Evolutionary conservation across 2,329 filamentous ascomycete species (phyloP), one percentile per base, ranked within the genome.

Genomic region (Aspergillus hiratsukae): DNA sequence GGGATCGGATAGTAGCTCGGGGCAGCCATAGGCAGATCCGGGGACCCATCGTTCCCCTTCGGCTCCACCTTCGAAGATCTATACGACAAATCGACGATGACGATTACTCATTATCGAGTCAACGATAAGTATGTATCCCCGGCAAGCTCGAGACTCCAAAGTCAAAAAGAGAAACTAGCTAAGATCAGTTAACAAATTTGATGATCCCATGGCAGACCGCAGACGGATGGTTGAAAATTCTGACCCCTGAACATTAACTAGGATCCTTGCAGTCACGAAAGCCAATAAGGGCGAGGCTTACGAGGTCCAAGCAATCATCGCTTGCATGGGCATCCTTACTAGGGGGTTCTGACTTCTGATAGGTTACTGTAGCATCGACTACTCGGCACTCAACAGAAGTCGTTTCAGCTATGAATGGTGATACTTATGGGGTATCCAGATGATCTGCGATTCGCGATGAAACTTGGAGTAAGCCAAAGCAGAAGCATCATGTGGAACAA

Each of bases 1-100:
- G 40, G 54, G 43, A 52, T 41, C 48, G 46, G 48, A 51, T 31
- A 49, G 10, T 43, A 54, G 27, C 27, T 35, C 48, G 48, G 53
- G 52, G 49, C 51, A 48, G 19, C 54, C 45, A 66, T 66, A 67
- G 60, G 64, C 51, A 61, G 61, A 62, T 60, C 54, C 55, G 57
- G 28, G 49, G 60, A 59, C 60, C 61, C 61, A 56, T 60, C 56
- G 62, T 63, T 64, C 60, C 56, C 54, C 49, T 51, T 55, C 14
- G 35, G 8, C 57, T 49, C 58, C 58, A 61, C 54, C 23, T 25
- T 28, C 21, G 43, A 27, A 27, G 61, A 51, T 56, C 61, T 54
- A 55, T 56, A 25, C n/a, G 46, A 43, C 41, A 54, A 45, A 45
- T 45, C n/a, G 41, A n/a, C 40, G 3, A 43, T 17, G 7, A 17